phyloP scores from a whole-genome alignment of 768 basidiomycete genomes.

The Tricholomella constricta region DNA sequence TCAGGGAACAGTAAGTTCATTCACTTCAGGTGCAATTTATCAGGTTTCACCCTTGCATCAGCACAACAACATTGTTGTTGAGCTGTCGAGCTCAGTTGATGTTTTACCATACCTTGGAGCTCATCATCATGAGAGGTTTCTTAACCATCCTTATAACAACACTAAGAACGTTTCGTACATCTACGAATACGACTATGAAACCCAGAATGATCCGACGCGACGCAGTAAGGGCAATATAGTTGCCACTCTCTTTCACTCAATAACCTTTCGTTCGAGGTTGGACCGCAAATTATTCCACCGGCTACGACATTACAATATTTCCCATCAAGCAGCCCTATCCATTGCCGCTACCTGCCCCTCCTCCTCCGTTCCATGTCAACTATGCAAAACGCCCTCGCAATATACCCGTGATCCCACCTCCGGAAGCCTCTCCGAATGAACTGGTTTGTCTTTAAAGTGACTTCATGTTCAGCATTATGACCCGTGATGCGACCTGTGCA shows the following conservation, averaged over 20 bases:
- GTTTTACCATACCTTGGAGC: conserved; percentile 28
- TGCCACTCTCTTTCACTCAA: background rate
- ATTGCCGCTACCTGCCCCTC: conserved; percentile 20
- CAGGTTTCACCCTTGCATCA: background rate
- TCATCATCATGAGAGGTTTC: conserved; percentile 25
- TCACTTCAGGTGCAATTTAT: background rate
- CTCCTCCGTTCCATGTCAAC: conserved; percentile 13
- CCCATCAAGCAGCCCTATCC: conserved; percentile 29
- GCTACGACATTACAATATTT: conserved; percentile 19
- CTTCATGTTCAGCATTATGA: background rate
- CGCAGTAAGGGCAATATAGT: conserved; percentile 14
- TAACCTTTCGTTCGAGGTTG: conserved; percentile 12
- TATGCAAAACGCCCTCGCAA: conserved; percentile 21
- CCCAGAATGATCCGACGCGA: conserved; percentile 25
- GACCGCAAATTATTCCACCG: conserved; percentile 13
- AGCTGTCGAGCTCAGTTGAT: conserved; percentile 30
- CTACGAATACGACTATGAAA: conserved; percentile 33
- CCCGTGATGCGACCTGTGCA: background rate
- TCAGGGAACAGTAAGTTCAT: conserved; percentile 31
- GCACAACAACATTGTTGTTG: conserved; percentile 32
- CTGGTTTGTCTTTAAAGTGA: background rate
- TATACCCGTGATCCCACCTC: background rate
- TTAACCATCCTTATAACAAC: conserved; percentile 8
- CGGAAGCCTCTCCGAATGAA: background rate
- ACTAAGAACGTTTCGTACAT: conserved; percentile 23